phyloP scores from a whole-genome alignment of 2,329 filamentous ascomycete species.

The Monilinia polystroma region DNA sequence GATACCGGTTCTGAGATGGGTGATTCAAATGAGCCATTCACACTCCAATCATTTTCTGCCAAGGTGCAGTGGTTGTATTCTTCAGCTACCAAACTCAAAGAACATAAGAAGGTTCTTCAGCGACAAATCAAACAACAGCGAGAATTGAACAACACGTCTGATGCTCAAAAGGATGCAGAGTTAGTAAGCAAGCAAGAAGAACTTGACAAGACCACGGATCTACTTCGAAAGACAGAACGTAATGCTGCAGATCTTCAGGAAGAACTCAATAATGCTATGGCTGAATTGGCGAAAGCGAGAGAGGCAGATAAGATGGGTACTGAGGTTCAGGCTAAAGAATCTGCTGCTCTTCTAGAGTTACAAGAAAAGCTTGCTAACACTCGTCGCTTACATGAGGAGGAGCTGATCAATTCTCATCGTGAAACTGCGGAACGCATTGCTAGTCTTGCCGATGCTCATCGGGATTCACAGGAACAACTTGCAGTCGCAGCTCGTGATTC shows the following conservation, averaged over 20 bases:
- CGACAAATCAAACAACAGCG: slow-evolving; percentile 94
- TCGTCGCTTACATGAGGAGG: slow-evolving; percentile 18
- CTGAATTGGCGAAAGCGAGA: slow-evolving; percentile 39
- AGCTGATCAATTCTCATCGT: slow-evolving; percentile 19
- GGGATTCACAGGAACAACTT: slow-evolving; percentile 15
- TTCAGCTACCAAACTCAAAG: slow-evolving; percentile 73
- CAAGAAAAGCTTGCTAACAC: slow-evolving; percentile 28
- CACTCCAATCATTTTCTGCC: slow-evolving; percentile 70
- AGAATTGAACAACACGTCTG: slow-evolving; percentile 85
- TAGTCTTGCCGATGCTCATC: slow-evolving; percentile 10
- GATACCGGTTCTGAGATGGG: slow-evolving; percentile 63
- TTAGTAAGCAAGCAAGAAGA: slow-evolving; percentile 58
- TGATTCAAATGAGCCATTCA: slow-evolving; percentile 62
- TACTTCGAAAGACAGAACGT: slow-evolving; percentile 40
- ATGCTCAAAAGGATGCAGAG: slow-evolving; percentile 66
- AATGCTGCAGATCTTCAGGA: slow-evolving; percentile 39
- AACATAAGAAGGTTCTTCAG: slow-evolving; percentile 86
- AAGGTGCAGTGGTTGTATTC: slow-evolving; percentile 78
- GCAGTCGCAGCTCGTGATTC: slow-evolving; percentile 16
- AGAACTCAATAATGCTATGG: slow-evolving; percentile 39
- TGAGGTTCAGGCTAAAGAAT: slow-evolving; percentile 32
- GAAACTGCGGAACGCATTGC: slow-evolving; percentile 18
- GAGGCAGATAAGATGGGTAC: slow-evolving; percentile 32
- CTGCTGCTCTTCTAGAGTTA: slow-evolving; percentile 28
- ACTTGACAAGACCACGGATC: slow-evolving; percentile 47